These are phyloP conservation scores for Cutaneotrichosporon dermatis DNA, from an alignment of 1,284 basidiomycete species.

Conservation along the genomic window DNA sequence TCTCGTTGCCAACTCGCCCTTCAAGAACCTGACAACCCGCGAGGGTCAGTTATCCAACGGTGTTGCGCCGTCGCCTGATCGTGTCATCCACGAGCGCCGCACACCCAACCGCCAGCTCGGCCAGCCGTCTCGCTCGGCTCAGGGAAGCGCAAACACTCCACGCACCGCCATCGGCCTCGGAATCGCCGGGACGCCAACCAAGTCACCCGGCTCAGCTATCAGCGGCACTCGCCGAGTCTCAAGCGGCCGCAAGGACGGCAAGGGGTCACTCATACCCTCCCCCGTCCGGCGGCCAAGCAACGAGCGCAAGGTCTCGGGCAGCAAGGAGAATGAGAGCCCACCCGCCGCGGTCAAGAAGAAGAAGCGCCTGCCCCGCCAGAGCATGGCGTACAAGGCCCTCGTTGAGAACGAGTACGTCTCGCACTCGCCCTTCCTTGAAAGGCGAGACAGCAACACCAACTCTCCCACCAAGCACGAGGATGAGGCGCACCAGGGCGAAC, in stretches of 20 bases:
- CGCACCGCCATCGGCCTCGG: conserved; percentile 42
- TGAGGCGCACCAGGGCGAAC: not conserved
- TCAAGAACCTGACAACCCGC: conserved; percentile 55
- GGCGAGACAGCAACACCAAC: conserved; percentile 5
- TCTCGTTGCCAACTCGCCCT: conserved; percentile 83
- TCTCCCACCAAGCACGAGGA: not conserved
- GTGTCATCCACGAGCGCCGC: conserved; percentile 39
- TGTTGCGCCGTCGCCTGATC: conserved; percentile 25
- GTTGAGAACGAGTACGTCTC: conserved; percentile 72
- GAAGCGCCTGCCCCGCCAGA: conserved; percentile 60
- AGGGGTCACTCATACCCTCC: conserved; percentile 9
- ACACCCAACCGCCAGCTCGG: conserved; percentile 27
- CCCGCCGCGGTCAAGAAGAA: conserved; percentile 7
- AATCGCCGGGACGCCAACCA: conserved; percentile 15
- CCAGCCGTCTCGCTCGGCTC: conserved; percentile 29
- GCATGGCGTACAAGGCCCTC: conserved; percentile 67
- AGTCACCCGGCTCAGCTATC: conserved; percentile 22
- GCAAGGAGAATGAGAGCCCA: conserved; percentile 63
- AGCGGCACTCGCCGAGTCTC: conserved; percentile 38
- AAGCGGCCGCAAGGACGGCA: conserved; percentile 16
- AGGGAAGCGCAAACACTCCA: conserved; percentile 34
- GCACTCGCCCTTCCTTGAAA: conserved; percentile 71
- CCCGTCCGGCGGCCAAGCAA: conserved; percentile 22
- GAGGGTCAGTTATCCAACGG: conserved; percentile 24
- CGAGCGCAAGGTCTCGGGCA: conserved; percentile 40